A percentile compares a stretch with the other conserved stretches of the same genome.
phyloP scores from a whole-genome alignment of 2,329 filamentous ascomycete genomes.

The Apiospora kogelbergensis region DNA sequence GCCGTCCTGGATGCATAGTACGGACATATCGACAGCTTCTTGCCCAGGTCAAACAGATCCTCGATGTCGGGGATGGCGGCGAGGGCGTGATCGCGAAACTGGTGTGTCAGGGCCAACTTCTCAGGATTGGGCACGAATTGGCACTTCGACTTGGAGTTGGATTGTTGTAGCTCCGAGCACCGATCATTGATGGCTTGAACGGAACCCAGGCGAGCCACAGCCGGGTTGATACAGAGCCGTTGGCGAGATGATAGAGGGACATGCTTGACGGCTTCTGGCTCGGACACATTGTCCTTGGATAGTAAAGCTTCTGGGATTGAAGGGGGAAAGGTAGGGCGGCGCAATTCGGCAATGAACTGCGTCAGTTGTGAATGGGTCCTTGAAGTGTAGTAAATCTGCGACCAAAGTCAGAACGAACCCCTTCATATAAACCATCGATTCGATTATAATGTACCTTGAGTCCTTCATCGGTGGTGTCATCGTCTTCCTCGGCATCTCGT shows the following conservation, averaged over 20 bases:
- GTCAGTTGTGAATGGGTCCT: slow-evolving; percentile 89
- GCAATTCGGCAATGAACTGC: slow-evolving; percentile 82
- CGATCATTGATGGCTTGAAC: slow-evolving; percentile 88
- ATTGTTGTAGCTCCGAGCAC: slow-evolving; percentile 86
- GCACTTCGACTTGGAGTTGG: slow-evolving; percentile 67
- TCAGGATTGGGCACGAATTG: slow-evolving; percentile 77
- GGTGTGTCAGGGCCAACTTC: slow-evolving; percentile 67
- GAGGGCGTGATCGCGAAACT: slow-evolving; percentile 82
- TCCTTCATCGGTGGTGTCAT: slow-evolving; percentile 57
- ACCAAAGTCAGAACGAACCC: background rate
- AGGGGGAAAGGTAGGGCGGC: slow-evolving; percentile 74
- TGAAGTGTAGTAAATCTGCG: slow-evolving; percentile 82
- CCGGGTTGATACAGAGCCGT: slow-evolving; percentile 84
- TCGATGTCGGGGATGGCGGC: slow-evolving; percentile 92
- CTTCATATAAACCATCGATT: slow-evolving; percentile 20
- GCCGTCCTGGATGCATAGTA: slow-evolving; percentile 93
- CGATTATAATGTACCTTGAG: slow-evolving; percentile 56
- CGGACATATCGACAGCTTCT: slow-evolving; percentile 78
- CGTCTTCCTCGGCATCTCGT: slow-evolving; percentile 37
- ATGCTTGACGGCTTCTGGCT: slow-evolving; percentile 69
- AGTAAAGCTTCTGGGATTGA: slow-evolving; percentile 55
- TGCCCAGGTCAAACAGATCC: slow-evolving; percentile 78
- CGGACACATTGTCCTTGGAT: slow-evolving; percentile 19
- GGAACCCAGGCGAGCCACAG: slow-evolving; percentile 69
- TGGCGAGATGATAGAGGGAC: slow-evolving; percentile 83